Conservation (phyloP, 495 filamentous ascomycete species). For the Annulohypoxylon nitens region DNA sequence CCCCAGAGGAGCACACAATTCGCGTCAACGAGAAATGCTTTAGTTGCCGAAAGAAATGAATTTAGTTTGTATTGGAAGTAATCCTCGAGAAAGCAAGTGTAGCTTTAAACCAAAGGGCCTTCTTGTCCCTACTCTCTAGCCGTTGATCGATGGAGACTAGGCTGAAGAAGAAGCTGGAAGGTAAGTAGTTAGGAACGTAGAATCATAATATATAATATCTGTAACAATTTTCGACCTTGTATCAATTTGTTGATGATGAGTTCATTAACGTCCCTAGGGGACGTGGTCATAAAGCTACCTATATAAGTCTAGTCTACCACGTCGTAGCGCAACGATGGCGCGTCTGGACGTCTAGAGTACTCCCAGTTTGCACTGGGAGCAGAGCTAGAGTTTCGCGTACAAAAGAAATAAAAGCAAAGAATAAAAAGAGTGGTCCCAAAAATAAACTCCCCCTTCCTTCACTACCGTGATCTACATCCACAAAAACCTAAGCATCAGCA, state of each 20-base stretch:
- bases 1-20: slow-evolving; percentile 22
- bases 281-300: too few relatives aligned
- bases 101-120: not conserved
- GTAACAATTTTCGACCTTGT: not conserved
- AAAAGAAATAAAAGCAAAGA: too few relatives aligned
- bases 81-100: slow-evolving; percentile 26
- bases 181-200: not conserved
- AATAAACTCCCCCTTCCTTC: too few relatives aligned
- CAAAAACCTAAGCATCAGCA: too few relatives aligned
- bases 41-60: slow-evolving; percentile 13
- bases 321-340: too few relatives aligned
- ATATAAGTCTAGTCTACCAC: too few relatives aligned
- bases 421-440: too few relatives aligned
- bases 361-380: too few relatives aligned
- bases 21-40: slow-evolving; percentile 8
- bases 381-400: too few relatives aligned
- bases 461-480: too few relatives aligned
- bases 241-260: not conserved
- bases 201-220: slow-evolving; percentile 12
- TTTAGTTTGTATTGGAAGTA: not conserved
- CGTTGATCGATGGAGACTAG: slow-evolving; percentile 31
- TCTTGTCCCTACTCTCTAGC: slow-evolving; percentile 16
- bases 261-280: too few relatives aligned
- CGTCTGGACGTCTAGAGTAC: too few relatives aligned
- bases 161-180: slow-evolving; percentile 25